Evolutionary conservation across 495 filamentous ascomycete genomes (phyloP).

Genomic region (Cudoniella acicularis): DNA sequence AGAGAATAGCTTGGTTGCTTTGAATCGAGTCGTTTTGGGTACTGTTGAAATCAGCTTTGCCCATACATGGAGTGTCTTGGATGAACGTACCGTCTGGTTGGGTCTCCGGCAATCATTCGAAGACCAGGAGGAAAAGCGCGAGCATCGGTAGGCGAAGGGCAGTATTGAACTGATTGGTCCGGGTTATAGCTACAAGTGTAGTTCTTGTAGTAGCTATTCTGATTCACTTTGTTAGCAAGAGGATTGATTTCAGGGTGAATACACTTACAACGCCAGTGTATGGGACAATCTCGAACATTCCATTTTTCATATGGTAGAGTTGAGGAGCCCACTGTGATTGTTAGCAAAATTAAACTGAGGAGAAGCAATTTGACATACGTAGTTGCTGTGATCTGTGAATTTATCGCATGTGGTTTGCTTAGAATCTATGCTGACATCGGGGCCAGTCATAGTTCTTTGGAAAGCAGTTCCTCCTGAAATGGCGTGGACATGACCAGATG

Average conservation of each 20-base stretch:
- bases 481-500: slow-evolving; percentile 58
- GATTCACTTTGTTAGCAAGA: background rate
- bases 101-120: slow-evolving; percentile 69
- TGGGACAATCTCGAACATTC: slow-evolving; percentile 60
- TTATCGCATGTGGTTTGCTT: slow-evolving; percentile 41
- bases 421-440: slow-evolving; percentile 44
- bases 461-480: slow-evolving; percentile 65
- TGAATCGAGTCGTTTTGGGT: slow-evolving; percentile 28
- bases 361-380: too few species aligned
- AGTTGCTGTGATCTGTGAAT: slow-evolving; percentile 51
- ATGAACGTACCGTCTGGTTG: slow-evolving; percentile 29
- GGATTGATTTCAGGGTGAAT: background rate
- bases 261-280: slow-evolving; percentile 47
- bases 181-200: slow-evolving; percentile 11
- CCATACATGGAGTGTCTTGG: slow-evolving; percentile 32
- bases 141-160: background rate
- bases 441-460: slow-evolving; percentile 51
- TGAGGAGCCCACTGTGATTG: slow-evolving; percentile 69
- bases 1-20: slow-evolving; percentile 38
- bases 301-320: slow-evolving; percentile 61
- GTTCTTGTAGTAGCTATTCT: slow-evolving; percentile 57
- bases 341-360: too few species aligned
- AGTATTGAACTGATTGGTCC: background rate
- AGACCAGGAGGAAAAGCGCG: slow-evolving; percentile 59
- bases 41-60: slow-evolving; percentile 36